phyloP scores from a whole-genome alignment of 768 basidiomycete genomes.

The Termitomyces sp. region DNA sequence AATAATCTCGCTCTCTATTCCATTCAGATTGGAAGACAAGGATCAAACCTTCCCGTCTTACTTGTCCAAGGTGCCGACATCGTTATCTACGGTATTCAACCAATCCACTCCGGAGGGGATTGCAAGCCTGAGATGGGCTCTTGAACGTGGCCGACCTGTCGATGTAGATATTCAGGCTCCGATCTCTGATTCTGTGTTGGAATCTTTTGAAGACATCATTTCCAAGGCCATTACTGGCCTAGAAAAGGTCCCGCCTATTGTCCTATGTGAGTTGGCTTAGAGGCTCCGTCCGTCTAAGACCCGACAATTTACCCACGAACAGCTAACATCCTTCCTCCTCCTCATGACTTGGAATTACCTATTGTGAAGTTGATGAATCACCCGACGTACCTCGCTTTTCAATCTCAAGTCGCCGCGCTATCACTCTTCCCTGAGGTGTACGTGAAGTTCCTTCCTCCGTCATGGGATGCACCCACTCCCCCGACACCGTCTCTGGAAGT shows the following conservation, averaged over 20 bases:
- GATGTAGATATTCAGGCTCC: conserved; percentile 65
- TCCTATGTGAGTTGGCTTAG: conserved; percentile 51
- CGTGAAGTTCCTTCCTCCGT: conserved; percentile 74
- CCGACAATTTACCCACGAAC: conserved; percentile 4
- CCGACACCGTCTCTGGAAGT: conserved; percentile 35
- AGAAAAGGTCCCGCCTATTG: conserved; percentile 47
- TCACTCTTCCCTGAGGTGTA: conserved; percentile 70
- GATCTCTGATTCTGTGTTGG: conserved; percentile 50
- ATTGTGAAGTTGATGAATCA: conserved; percentile 80
- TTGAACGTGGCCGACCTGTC: conserved; percentile 56
- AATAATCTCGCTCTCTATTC: conserved; percentile 54
- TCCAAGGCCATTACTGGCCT: conserved; percentile 51
- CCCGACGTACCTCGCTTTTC: conserved; percentile 67
- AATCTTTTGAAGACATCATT: conserved; percentile 68
- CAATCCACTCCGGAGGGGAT: conserved; percentile 42
- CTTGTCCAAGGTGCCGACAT: conserved; percentile 38
- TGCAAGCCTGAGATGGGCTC: conserved; percentile 59
- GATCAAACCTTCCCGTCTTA: conserved; percentile 33
- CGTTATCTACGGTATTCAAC: conserved; percentile 55
- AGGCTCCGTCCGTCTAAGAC: background rate
- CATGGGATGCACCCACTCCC: conserved; percentile 62
- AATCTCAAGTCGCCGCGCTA: conserved; percentile 63
- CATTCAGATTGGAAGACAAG: conserved; percentile 53
- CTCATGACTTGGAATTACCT: conserved; percentile 63
- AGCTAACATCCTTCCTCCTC: conserved; percentile 82